Conservation (phyloP, 345 rosid genomes). For the Salix udensis region DNA sequence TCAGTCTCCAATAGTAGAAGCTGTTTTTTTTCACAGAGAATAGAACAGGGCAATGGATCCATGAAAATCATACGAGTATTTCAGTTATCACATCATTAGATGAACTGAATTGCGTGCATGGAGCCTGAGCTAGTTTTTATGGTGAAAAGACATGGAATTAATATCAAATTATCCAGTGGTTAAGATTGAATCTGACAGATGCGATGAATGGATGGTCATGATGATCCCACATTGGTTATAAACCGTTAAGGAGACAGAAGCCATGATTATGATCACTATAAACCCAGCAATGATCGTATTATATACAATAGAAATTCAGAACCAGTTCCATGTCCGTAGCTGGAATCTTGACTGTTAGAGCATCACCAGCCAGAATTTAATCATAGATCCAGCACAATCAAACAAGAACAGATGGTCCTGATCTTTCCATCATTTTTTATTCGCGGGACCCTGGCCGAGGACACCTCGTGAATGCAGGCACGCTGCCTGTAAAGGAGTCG, state of each 20-base stretch:
- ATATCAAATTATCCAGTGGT: too few species aligned
- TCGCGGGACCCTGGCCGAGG: neutral
- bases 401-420: neutral
- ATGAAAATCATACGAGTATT: too few species aligned
- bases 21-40: too few species aligned
- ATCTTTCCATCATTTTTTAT: neutral
- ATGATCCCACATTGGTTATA: slow-evolving; percentile 13
- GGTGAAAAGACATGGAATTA: too few species aligned
- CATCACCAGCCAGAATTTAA: neutral
- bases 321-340: neutral
- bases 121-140: too few species aligned
- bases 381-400: neutral
- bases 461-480: neutral
- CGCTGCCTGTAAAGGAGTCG: neutral
- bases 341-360: neutral
- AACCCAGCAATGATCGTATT: neutral
- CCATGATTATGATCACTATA: neutral
- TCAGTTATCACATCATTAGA: too few species aligned
- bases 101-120: too few species aligned
- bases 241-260: slow-evolving; percentile 15
- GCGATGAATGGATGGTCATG: slow-evolving; percentile 9
- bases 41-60: too few species aligned
- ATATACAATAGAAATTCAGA: neutral
- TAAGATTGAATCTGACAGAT: neutral
- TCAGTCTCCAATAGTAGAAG: too few species aligned